Percentiles rank a stretch among this genome's conserved stretches.
Conservation (phyloP, 1,284 basidiomycete species). For the Irpex sp. region DNA sequence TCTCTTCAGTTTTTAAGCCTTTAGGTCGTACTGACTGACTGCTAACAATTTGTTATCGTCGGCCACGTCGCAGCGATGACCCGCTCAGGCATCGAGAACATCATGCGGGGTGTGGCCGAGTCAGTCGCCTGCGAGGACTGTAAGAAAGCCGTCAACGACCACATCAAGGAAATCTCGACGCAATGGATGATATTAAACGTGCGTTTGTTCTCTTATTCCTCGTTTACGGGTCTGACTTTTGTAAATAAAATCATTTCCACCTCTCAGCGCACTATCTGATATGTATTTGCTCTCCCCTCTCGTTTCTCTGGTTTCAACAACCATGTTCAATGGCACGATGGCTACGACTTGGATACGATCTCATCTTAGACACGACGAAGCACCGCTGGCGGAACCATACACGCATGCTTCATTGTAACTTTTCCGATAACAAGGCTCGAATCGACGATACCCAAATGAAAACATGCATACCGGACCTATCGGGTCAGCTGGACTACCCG, state of each 20-base stretch:
- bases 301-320: too few relatives aligned
- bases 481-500: too few relatives aligned
- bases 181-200: slow-evolving; percentile 76
- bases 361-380: too few relatives aligned
- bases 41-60: background rate
- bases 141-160: slow-evolving; percentile 47
- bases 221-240: background rate
- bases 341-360: too few relatives aligned
- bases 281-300: too few relatives aligned
- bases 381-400: too few relatives aligned
- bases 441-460: too few relatives aligned
- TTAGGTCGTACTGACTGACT: background rate
- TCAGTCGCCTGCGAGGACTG: slow-evolving; percentile 37
- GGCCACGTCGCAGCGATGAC: background rate
- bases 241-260: background rate
- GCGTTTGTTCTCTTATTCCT: slow-evolving; percentile 4
- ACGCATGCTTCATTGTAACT: too few relatives aligned
- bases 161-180: slow-evolving; percentile 56
- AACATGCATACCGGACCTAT: too few relatives aligned
- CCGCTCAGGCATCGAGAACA: background rate
- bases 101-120: background rate
- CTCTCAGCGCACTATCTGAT: background rate
- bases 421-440: too few relatives aligned
- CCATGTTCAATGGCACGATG: too few relatives aligned
- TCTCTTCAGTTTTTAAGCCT: background rate